A percentile compares a stretch with the other conserved stretches of the same genome.
Evolutionary conservation across 441 rosid genomes (phyloP).

Genomic region (Adansonia grandidieri): DNA sequence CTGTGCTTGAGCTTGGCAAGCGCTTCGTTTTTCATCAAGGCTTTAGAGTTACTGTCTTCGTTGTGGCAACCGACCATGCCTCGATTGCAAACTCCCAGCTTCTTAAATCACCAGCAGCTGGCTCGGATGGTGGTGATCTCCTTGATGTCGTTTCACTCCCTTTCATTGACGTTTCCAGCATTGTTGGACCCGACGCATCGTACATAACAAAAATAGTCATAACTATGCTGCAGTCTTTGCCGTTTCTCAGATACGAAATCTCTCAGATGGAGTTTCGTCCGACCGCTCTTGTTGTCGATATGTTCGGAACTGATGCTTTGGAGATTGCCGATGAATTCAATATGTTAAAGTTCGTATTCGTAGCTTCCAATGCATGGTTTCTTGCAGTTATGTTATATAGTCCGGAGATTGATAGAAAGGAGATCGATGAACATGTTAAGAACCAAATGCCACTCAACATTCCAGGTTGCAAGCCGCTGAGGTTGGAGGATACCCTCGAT

Average conservation of each 20-base stretch:
- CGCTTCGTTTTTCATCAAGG: slow-evolving; percentile 40
- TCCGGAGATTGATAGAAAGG: slow-evolving; percentile 35
- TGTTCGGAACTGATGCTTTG: slow-evolving; percentile 49
- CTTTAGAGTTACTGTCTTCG: slow-evolving; percentile 47
- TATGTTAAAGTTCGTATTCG: slow-evolving; percentile 45
- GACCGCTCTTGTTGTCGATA: slow-evolving; percentile 47
- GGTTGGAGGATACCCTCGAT: slow-evolving; percentile 39
- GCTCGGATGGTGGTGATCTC: neutral
- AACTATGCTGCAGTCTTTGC: slow-evolving; percentile 43
- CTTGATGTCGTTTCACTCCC: slow-evolving; percentile 42
- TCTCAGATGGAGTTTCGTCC: slow-evolving; percentile 41
- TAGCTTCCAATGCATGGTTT: slow-evolving; percentile 48
- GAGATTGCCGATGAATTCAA: slow-evolving; percentile 41
- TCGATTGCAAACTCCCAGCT: slow-evolving; percentile 30
- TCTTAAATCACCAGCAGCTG: slow-evolving; percentile 18
- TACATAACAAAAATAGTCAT: slow-evolving; percentile 30
- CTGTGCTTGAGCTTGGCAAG: slow-evolving; percentile 55
- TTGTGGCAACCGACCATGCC: slow-evolving; percentile 33
- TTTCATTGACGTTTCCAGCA: slow-evolving; percentile 31
- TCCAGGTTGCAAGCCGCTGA: slow-evolving; percentile 48
- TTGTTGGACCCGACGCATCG: slow-evolving; percentile 30
- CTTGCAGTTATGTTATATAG: slow-evolving; percentile 34
- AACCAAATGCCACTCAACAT: slow-evolving; percentile 38
- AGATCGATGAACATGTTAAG: slow-evolving; percentile 33
- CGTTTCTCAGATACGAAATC: slow-evolving; percentile 40